Conservation (phyloP, 2,329 filamentous ascomycete species). For the Apiospora aurea region DNA sequence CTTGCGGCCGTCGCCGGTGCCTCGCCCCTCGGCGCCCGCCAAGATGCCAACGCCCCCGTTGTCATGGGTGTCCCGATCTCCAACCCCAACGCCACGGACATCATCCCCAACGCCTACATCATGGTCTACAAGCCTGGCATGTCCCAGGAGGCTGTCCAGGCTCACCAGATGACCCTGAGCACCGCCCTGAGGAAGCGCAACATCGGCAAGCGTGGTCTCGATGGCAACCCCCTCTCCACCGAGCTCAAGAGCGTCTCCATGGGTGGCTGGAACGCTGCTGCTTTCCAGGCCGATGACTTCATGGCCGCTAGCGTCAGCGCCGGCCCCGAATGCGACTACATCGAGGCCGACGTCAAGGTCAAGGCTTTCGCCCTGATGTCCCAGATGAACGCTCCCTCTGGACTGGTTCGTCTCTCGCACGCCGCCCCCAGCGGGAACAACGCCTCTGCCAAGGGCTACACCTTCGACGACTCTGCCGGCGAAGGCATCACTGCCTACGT, state of each 20-base stretch:
- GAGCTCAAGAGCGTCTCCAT: constrained; percentile 55
- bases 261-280: constrained; percentile 59
- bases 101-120: constrained; percentile 66
- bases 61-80: constrained; percentile 51
- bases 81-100: constrained; percentile 56
- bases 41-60: constrained; percentile 36
- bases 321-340: constrained; percentile 57
- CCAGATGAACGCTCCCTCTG: constrained; percentile 61
- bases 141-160: constrained; percentile 55
- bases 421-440: constrained; percentile 29
- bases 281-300: constrained; percentile 57
- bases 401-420: constrained; percentile 62
- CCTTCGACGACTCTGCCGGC: constrained; percentile 61
- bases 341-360: constrained; percentile 62
- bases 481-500: constrained; percentile 67
- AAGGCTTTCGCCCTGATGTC: constrained; percentile 51
- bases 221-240: constrained; percentile 57
- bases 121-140: constrained; percentile 66
- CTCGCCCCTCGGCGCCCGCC: constrained; percentile 32
- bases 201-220: constrained; percentile 56
- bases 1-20: constrained; percentile 37
- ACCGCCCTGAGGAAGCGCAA: constrained; percentile 63
- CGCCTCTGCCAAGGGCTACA: constrained; percentile 48
- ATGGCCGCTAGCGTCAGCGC: constrained; percentile 58
- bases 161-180: constrained; percentile 57